phyloP scores from a whole-genome alignment of 805 yeast genomes.

The Wickerhamomyces xylosicus region DNA sequence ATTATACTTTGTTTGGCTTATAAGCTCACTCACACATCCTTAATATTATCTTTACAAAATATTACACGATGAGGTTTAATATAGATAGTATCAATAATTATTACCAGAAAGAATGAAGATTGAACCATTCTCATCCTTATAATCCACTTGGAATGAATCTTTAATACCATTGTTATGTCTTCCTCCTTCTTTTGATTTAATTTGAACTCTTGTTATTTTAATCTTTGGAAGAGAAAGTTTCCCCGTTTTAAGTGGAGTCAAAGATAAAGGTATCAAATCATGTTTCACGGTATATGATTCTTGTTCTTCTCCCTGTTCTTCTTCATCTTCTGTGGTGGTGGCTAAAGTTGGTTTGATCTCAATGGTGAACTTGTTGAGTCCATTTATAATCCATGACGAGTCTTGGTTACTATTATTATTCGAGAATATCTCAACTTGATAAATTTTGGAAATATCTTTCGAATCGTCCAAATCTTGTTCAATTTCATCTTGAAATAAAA shows the following conservation, averaged over 20 bases:
- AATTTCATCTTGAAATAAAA: constrained; percentile 13
- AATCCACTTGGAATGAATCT: constrained; percentile 46
- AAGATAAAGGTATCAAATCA: constrained; percentile 15
- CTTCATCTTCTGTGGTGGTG: no score
- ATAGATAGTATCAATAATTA: no score
- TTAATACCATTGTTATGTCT: constrained; percentile 8
- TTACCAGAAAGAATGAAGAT: constrained; percentile 67
- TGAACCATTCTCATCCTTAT: constrained; percentile 58
- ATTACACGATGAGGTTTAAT: no score
- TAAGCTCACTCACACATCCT: no score
- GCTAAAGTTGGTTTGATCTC: no score
- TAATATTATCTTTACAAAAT: no score
- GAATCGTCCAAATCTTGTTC: constrained; percentile 4
- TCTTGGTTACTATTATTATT: constrained; percentile 33
- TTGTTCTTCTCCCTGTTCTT: no score
- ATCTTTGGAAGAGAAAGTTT: constrained; percentile 58
- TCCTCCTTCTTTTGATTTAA: constrained; percentile 17
- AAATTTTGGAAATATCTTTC: constrained; percentile 31
- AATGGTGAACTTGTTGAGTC: constrained; percentile 48
- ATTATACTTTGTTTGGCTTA: no score
- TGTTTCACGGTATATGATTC: constrained; percentile 7
- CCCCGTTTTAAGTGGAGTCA: constrained; percentile 75
- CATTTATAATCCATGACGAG: constrained; percentile 72
- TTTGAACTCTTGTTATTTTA: constrained; percentile 27
- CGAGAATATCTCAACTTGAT: constrained; percentile 37